A percentile compares a stretch with the other conserved stretches of the same genome.
These are phyloP conservation scores for Leptomonas seymouri DNA, from an alignment of 208 protist species.

Conservation along the genomic window DNA sequence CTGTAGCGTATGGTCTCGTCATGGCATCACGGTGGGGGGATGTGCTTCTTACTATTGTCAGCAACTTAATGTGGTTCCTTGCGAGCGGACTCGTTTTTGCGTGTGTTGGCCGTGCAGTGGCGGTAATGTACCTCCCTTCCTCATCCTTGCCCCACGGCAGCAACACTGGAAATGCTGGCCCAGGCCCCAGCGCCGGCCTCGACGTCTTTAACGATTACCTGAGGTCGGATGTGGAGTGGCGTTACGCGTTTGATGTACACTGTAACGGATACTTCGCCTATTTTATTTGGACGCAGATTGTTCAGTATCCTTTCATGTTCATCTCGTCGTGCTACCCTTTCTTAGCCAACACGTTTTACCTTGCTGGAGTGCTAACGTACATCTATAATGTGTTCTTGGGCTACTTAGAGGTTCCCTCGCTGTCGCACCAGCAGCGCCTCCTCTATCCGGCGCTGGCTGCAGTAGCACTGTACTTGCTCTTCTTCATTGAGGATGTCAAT, in stretches of 20 bases:
- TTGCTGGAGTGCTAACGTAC: constrained; percentile 75
- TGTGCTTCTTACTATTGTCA: constrained; percentile 51
- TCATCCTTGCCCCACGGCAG: constrained; percentile 2
- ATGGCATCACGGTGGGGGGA: constrained; percentile 43
- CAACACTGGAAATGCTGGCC: neutral
- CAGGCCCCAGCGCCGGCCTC: neutral
- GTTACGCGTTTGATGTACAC: constrained; percentile 97
- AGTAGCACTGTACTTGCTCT: constrained; percentile 51
- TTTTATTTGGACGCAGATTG: constrained; percentile 92
- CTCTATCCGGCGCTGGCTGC: constrained; percentile 86
- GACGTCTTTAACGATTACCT: constrained; percentile 26
- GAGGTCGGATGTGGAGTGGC: constrained; percentile 88
- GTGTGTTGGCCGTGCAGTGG: constrained; percentile 48
- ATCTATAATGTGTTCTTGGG: constrained; percentile 93
- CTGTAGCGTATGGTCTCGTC: constrained; percentile 44
- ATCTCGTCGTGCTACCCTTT: constrained; percentile 64
- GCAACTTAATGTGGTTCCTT: constrained; percentile 41
- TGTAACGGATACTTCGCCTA: constrained; percentile 97
- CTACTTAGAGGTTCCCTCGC: constrained; percentile 91
- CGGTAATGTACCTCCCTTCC: constrained; percentile 29
- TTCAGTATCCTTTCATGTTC: constrained; percentile 59
- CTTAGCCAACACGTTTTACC: constrained; percentile 67
- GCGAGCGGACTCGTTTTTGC: constrained; percentile 68
- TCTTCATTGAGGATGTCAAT: constrained; percentile 45
- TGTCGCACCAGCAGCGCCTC: constrained; percentile 85